phyloP scores from a whole-genome alignment of 73 alveolate genomes.

The Breviolum minutum region DNA sequence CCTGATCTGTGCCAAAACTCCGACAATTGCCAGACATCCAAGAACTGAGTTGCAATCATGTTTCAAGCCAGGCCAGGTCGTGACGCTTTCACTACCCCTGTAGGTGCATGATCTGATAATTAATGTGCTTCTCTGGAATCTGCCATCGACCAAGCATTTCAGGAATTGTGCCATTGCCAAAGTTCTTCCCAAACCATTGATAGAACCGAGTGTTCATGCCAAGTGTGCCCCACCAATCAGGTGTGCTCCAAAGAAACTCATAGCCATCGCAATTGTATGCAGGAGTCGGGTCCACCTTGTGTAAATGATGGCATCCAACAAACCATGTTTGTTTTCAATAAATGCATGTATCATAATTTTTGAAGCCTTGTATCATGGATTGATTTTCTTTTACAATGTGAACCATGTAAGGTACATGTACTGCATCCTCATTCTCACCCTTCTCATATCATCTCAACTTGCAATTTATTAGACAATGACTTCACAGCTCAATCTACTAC shows the following conservation, averaged over 20 bases:
- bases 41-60: background rate
- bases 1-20: background rate
- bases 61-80: background rate
- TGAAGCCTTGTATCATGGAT: too few species aligned
- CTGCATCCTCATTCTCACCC: background rate
- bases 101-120: background rate
- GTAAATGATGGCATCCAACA: background rate
- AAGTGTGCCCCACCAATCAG: background rate
- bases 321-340: too few species aligned
- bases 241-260: background rate
- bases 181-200: background rate
- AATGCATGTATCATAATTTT: too few species aligned
- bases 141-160: background rate
- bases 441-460: background rate
- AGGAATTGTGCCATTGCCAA: background rate
- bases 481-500: background rate
- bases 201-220: background rate
- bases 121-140: background rate
- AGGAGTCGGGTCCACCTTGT: background rate
- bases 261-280: slow-evolving; percentile 1
- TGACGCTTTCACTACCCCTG: background rate
- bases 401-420: background rate
- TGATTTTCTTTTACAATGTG: background rate
- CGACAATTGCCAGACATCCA: background rate
- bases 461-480: background rate